Base-by-base conservation (phyloP, 1,139 yeast genomes). In the Candida mesenterica region DNA sequence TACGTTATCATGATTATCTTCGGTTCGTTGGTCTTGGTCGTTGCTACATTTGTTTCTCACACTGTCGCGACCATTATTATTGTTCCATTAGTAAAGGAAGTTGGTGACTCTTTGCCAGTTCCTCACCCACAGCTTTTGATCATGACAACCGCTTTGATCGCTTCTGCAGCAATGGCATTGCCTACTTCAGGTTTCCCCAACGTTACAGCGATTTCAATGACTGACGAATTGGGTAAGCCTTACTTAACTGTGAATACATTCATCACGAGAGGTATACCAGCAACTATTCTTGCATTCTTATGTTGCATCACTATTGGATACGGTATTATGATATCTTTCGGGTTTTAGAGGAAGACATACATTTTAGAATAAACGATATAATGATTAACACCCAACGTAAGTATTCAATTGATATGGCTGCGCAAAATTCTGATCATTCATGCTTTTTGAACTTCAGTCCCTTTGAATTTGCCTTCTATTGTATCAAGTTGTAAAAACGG, bases 151-250 rank as follows among this genome's bases (percentile, higher is more conserved):
- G 92, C 96, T 0, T 68, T 90, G 49, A 62, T 90, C 43, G 87
- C 96, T 46, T 87, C 96, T 0, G 81, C 82, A 32, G 97, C 97
- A 3, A 90, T 90, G 97, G 97, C 95, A 8, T 70, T 90, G 41
- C 97, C 97, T 18, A 90, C 97, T 0, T 85, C 95, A 1, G 97
- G 97, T 0, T 90, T 90, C 74, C 97, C 97, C 13, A 90, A 90
- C 50, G 96, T 90, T 29, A 89, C 97, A 0, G 97, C 97, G 2
- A 86, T 90, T 40, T 87, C 95, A 40, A 79, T 88, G 80, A 77
- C 88, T 5, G 96, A 90, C 58, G 96, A 87, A 52, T 75, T 88
- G 19, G 97, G 97, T 6, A 81, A 82, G 41, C 83, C 92, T 19
- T 90, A 90, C 55, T 63, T 90, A 47, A 79, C 89, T 1, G 97